These are phyloP conservation scores for Scutellaria galericulata DNA, from an alignment of 257 asterid genomes.

Conservation along the genomic window DNA sequence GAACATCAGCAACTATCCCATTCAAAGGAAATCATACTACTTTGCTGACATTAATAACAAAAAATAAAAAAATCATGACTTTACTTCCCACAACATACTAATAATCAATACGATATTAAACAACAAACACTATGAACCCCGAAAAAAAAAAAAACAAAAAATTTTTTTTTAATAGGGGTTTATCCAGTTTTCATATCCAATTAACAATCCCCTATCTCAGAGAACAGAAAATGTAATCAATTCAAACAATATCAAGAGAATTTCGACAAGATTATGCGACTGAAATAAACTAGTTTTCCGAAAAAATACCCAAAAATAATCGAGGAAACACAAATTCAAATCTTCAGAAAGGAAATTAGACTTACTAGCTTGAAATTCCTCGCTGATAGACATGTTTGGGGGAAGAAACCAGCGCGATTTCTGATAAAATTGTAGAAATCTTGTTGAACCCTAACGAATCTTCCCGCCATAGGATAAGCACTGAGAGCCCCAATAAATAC, in stretches of 20 bases:
- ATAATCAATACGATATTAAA: not conserved
- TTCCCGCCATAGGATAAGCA: slow-evolving; percentile 46
- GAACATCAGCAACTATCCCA: slow-evolving; percentile 19
- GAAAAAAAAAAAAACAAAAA: not conserved
- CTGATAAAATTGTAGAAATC: not conserved
- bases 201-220: not conserved
- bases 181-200: slow-evolving; percentile 2
- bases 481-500: slow-evolving; percentile 14
- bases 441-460: slow-evolving; percentile 40
- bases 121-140: slow-evolving; percentile 2
- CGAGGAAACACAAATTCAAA: slow-evolving; percentile 14
- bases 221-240: not conserved
- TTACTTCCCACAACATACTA: not conserved
- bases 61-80: not conserved
- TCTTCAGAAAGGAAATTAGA: not conserved
- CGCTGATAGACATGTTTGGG: slow-evolving; percentile 66
- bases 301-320: slow-evolving; percentile 2
- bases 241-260: slow-evolving; percentile 12
- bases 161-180: not conserved
- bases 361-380: slow-evolving; percentile 87
- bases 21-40: not conserved
- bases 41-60: slow-evolving; percentile 8
- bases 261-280: slow-evolving; percentile 11
- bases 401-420: slow-evolving; percentile 19
- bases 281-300: slow-evolving; percentile 36